Evolutionary conservation across 176 grass and related monocot species (phyloP), one percentile per base, ranked within the genome.

Genomic region (Eragrostis nindensis): DNA sequence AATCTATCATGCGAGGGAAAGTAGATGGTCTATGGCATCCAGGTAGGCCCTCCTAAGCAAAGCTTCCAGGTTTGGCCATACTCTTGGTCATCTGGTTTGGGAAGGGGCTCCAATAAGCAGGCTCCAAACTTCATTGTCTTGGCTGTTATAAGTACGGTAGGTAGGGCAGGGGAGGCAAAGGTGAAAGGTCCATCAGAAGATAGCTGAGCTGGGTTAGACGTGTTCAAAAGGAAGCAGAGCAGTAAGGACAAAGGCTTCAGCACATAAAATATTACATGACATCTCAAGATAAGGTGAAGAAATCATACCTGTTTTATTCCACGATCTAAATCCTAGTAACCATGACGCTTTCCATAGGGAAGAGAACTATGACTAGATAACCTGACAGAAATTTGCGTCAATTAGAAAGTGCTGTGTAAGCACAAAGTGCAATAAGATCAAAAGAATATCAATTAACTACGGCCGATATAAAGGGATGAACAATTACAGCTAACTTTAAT

Each of bases 81-180:
- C 73, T 88, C 83, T 90, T 83, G 71, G 80, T 92, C 90, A 89
- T 89, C 90, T 86, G 90, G 86, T 89, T 92, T 92, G 86, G 90
- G 78, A 82, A 80, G 79, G 83, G 86, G 64, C 86, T 83, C 84
- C 90, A 80, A 76, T 89, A 92, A 88, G 86, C 86, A 83, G 83
- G 90, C 86, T 89, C 65, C 90, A 75, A 79, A 83, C 90, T 89
- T 92, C 90, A 92, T 61, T 70, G 80, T 79, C 90, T 80, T 85
- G 87, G 90, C 90, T 89, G 75, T 89, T 92, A 77, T 80, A 79
- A 53, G 71, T 86, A 76, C 59, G 67, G 73, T 79, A 85, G 45
- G 86, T 69, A 52, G 80, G 62, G 39, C 71, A 71, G 70, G 83
- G 78, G 76, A n/a, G 81, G 76, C 75, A 83, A 72, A 80, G 86